phyloP scores from a whole-genome alignment of 2,329 filamentous ascomycete species.

The Paecilomyces formosus region DNA sequence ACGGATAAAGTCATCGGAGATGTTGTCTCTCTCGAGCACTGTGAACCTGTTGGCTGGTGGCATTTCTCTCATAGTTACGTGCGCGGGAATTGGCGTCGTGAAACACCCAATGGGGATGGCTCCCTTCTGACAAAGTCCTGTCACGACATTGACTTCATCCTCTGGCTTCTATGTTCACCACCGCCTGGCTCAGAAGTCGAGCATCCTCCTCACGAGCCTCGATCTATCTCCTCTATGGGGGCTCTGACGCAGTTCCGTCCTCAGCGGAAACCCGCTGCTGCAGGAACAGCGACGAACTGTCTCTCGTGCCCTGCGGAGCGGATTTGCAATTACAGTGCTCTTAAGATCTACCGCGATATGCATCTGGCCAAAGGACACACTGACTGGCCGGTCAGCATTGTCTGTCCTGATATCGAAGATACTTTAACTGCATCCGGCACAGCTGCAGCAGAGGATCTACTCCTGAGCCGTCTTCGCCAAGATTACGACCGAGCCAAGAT shows the following conservation, averaged over 20 bases:
- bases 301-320: conserved; percentile 67
- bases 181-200: conserved; percentile 33
- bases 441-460: conserved; percentile 43
- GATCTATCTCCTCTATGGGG: conserved; percentile 67
- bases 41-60: conserved; percentile 93
- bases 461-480: conserved; percentile 43
- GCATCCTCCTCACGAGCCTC: conserved; percentile 61
- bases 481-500: conserved; percentile 49
- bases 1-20: conserved; percentile 73
- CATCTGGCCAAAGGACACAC: conserved; percentile 60
- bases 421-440: conserved; percentile 43
- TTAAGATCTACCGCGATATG: conserved; percentile 69
- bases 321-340: conserved; percentile 77
- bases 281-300: conserved; percentile 78
- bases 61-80: conserved; percentile 91
- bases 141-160: conserved; percentile 86
- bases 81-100: conserved; percentile 84
- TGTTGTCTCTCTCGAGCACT: conserved; percentile 78
- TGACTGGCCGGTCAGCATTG: conserved; percentile 78
- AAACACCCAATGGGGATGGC: conserved; percentile 61
- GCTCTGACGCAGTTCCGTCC: conserved; percentile 70
- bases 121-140: conserved; percentile 91
- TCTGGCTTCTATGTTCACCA: conserved; percentile 84
- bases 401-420: conserved; percentile 89
- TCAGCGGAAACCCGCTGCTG: conserved; percentile 65